A percentile compares a stretch with the other conserved stretches of the same genome.
These are phyloP conservation scores for Chrysanthemum seticuspe DNA, from an alignment of 129 eudicot genomes.

Conservation along the genomic window DNA sequence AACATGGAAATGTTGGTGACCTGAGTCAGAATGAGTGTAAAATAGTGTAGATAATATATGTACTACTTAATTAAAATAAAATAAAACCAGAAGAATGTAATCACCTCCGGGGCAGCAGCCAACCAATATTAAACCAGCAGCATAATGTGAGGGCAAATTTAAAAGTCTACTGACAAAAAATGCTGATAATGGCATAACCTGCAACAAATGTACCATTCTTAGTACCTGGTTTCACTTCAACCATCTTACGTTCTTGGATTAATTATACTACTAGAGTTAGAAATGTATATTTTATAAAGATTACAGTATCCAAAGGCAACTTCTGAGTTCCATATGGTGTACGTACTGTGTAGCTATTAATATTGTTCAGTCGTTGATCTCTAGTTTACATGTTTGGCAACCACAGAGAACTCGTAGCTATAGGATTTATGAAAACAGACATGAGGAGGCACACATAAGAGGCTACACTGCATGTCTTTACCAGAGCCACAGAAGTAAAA, in stretches of 20 bases:
- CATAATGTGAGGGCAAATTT: constrained; percentile 82
- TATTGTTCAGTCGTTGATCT: no score
- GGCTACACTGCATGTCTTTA: no score
- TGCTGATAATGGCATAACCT: constrained; percentile 96
- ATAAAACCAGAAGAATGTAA: constrained; percentile 21
- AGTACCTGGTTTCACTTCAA: background rate
- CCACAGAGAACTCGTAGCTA: no score
- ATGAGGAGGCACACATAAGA: no score
- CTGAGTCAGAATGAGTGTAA: constrained; percentile 9
- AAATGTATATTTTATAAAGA: background rate
- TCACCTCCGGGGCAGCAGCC: constrained; percentile 98
- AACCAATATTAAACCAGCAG: constrained; percentile 96
- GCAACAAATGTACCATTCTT: constrained; percentile 27
- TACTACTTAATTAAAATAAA: background rate
- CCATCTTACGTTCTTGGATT: background rate
- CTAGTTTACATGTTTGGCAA: no score
- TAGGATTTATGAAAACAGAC: no score
- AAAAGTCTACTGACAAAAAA: constrained; percentile 68
- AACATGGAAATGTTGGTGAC: constrained; percentile 22
- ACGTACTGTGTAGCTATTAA: background rate
- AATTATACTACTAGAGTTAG: background rate
- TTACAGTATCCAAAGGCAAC: background rate
- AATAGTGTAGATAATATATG: constrained; percentile 16
- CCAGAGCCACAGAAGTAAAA: no score
- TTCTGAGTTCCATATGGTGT: background rate